Evolutionary conservation across 192 early-diverging fungal species (phyloP).

Genomic region (Polychytrium aggregatum): DNA sequence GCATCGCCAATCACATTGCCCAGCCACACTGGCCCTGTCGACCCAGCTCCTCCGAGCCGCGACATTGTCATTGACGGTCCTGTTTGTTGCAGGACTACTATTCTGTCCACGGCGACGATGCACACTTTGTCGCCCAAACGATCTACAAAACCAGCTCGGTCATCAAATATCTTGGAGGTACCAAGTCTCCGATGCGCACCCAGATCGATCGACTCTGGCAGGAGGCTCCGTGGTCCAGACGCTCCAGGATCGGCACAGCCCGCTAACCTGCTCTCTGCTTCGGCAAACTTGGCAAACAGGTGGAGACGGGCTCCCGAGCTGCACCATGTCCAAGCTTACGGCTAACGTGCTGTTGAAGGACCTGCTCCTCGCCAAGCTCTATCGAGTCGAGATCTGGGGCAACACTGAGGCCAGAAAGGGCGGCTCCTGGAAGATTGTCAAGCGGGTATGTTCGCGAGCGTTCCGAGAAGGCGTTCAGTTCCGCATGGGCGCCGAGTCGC

Average conservation of each 20-base stretch:
- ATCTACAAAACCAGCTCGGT: constrained; percentile 89
- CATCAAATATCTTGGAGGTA: constrained; percentile 77
- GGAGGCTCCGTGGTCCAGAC: too few relatives aligned
- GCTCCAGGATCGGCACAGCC: too few relatives aligned
- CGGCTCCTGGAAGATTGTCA: constrained; percentile 14
- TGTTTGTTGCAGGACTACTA: constrained; percentile 54
- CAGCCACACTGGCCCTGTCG: not conserved
- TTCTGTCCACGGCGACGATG: constrained; percentile 81
- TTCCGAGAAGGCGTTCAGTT: not conserved
- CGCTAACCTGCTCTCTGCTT: too few relatives aligned
- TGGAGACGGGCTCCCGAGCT: constrained; percentile 63
- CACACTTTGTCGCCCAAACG: constrained; percentile 68
- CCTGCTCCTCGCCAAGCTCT: constrained; percentile 59
- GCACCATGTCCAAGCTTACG: constrained; percentile 67
- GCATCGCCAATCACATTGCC: not conserved
- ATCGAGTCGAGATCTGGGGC: constrained; percentile 78
- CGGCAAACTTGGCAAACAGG: too few relatives aligned
- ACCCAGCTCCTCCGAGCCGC: not conserved
- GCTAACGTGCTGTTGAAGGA: constrained; percentile 70
- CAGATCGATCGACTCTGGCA: too few relatives aligned
- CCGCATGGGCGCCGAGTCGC: too few relatives aligned
- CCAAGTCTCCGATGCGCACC: constrained; percentile 25
- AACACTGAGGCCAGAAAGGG: constrained; percentile 18
- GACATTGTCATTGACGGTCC: too few relatives aligned
- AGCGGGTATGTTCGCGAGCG: constrained; percentile 6